These are phyloP conservation scores for Selaginella moellendorffii DNA, from an alignment of 75 land plant species.

Conservation along the genomic window DNA sequence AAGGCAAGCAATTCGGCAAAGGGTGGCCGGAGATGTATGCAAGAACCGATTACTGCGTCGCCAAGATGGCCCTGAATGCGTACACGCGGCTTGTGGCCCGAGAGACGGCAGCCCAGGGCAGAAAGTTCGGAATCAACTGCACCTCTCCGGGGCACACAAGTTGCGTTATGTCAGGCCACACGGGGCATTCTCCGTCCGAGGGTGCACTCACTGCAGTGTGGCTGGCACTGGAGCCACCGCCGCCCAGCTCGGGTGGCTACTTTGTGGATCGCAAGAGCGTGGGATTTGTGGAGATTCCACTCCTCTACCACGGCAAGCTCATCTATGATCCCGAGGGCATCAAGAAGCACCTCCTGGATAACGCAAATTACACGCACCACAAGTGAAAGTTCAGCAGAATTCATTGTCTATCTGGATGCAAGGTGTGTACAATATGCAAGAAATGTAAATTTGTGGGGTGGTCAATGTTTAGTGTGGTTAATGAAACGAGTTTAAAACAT, in stretches of 20 bases:
- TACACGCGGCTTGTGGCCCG: neutral
- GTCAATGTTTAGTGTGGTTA: too few species aligned
- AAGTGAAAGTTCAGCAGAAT: too few species aligned
- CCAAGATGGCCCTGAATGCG: conserved; percentile 9
- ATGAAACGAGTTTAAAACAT: too few species aligned
- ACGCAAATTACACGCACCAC: neutral
- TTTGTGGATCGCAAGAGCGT: conserved; percentile 6
- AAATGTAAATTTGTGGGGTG: too few species aligned
- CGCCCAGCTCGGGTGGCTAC: neutral
- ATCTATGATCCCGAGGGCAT: neutral
- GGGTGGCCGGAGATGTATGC: neutral
- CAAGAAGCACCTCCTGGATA: neutral
- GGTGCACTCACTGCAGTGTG: neutral
- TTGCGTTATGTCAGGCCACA: neutral
- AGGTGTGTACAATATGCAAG: too few species aligned
- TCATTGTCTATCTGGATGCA: too few species aligned
- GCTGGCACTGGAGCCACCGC: neutral
- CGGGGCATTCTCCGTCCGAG: neutral
- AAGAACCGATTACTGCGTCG: conserved; percentile 2
- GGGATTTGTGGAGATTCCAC: neutral
- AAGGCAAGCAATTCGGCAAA: neutral
- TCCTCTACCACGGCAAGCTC: neutral
- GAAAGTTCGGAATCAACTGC: neutral
- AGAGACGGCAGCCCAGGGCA: neutral
- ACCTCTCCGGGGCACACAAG: neutral